Evolutionary conservation across 352 stramenopile species (phyloP), one percentile per base, ranked within the genome.

Genomic region (Phytophthora rubi): DNA sequence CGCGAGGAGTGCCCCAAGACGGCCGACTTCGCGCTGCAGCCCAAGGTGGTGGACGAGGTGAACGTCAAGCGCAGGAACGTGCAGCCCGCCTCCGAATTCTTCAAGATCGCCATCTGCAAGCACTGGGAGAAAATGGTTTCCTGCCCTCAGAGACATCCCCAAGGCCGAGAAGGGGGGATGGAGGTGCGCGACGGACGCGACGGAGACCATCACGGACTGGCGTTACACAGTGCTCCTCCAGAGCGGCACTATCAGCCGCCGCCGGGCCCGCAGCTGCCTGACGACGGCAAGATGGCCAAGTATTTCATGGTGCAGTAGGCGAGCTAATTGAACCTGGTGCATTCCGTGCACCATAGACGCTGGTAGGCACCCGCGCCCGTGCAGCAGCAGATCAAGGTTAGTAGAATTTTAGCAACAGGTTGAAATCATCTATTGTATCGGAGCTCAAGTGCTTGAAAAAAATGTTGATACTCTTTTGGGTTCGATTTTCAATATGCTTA

Each of bases 61-160:
- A 91, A 92, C 75, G 76, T 95, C 59, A 87, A 96, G 76, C 88
- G 89, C 21, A 80, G 87, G 42, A 94, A 96, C 68, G 86, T 86
- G 30, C 90, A 97, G 62, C 90, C 90, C 13, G 87, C 94, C 30
- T 99, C 99, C 77, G 97, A 99, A 79, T 99, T 98, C 69, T 99
- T 94, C 80, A 99, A 99, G 75, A 98, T 99, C 53, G 91, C 90
- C 56, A 95, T 99, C 44, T 99, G 97, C 80, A 99, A 99, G 71
- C 97, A 99, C 72, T 99, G 96, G 85, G 90, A 95, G 53, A 96
- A 98, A 62, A 88, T 97, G 77, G 97, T 96, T 2, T 90, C 91
- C 32, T 99, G 97, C 86, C 97, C 97, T 99, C 81, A 91, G 91
- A 16, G 96, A 99, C 48, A 93, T 97, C 66, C 89, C 90, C 3